Evolutionary conservation across 257 asterid species (phyloP), one percentile per base, ranked within the genome.

Genomic region (Jacaranda mimosifolia): DNA sequence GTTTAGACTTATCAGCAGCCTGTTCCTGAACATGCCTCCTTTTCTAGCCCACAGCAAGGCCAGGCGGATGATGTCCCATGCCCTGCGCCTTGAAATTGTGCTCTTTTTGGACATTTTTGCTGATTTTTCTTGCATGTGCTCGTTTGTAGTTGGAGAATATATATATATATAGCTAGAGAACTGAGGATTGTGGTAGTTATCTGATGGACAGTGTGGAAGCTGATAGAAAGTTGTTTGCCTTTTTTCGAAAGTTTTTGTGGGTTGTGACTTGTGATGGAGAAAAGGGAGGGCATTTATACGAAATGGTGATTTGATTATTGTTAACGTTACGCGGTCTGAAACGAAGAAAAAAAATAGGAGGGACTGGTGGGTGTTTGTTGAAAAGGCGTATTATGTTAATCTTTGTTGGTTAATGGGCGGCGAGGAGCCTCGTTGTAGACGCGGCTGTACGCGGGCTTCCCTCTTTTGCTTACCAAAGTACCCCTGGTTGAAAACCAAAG

Each of bases 41-140:
- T 88, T 89, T 32, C 98, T 85, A 0, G 89, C 77, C 97, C 97
- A 89, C 19, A 88, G n/a, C 51, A 93, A 49, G 7, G 94, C 94
- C 1, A 91, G 49, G 2, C 92, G 98, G 45, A 91, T 77, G 26
- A 76, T 63, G 11, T 84, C 79, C 98, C 97, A 92, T 5, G 91
- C 87, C 74, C 88, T 80, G 10, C 86, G 85, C 9, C 84, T 75
- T 48, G 72, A 58, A 6, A 60, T 3, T 6, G 88, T 78, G 68
- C 75, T 79, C 70, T 70, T 83, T 84, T 45, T 86, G 52, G 80
- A 69, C 94, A 89, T 91, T 74, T 57, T 80, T 17, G 40, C 35
- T 4, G 71, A 36, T 57, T 60, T 79, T 67, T 55, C 56, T 71
- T 71, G 79, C 72, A 52, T 45, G 36, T 7, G 26, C 49, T 6